Evolutionary conservation across 441 rosid species (phyloP).

Genomic region (Caryocar brasiliense): DNA sequence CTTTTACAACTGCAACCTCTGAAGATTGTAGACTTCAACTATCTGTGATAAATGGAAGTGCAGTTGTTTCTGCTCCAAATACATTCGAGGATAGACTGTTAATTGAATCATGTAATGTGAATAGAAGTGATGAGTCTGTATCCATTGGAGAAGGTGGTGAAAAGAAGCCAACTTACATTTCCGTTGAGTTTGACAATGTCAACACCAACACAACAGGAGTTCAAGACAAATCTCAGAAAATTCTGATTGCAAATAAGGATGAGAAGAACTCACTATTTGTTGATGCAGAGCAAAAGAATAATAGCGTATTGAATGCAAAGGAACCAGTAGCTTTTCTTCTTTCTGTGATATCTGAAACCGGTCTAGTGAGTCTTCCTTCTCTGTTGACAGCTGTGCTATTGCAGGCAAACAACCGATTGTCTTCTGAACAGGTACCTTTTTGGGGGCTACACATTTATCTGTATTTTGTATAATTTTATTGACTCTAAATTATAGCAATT

Average conservation of each 20-base stretch:
- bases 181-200: conserved; percentile 17
- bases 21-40: conserved; percentile 23
- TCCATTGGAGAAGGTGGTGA: conserved; percentile 20
- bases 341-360: conserved; percentile 71
- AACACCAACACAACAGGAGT: conserved; percentile 8
- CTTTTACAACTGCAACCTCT: conserved; percentile 15
- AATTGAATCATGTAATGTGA: conserved; percentile 19
- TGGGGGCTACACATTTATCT: background rate
- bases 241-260: conserved; percentile 25
- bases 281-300: conserved; percentile 20
- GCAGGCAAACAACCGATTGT: conserved; percentile 59
- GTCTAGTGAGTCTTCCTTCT: conserved; percentile 73
- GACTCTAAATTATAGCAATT: background rate
- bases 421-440: conserved; percentile 53
- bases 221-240: conserved; percentile 19
- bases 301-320: conserved; percentile 26
- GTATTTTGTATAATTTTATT: background rate
- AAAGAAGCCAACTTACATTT: conserved; percentile 18
- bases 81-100: conserved; percentile 24
- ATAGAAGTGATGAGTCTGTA: conserved; percentile 16
- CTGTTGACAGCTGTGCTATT: conserved; percentile 62
- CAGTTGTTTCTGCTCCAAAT: conserved; percentile 15
- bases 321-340: conserved; percentile 43
- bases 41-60: conserved; percentile 21
- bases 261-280: conserved; percentile 16